Percentiles rank a stretch among this genome's conserved stretches.
Evolutionary conservation across 1,284 basidiomycete species (phyloP).

Genomic region (Cryptococcus sp.): DNA sequence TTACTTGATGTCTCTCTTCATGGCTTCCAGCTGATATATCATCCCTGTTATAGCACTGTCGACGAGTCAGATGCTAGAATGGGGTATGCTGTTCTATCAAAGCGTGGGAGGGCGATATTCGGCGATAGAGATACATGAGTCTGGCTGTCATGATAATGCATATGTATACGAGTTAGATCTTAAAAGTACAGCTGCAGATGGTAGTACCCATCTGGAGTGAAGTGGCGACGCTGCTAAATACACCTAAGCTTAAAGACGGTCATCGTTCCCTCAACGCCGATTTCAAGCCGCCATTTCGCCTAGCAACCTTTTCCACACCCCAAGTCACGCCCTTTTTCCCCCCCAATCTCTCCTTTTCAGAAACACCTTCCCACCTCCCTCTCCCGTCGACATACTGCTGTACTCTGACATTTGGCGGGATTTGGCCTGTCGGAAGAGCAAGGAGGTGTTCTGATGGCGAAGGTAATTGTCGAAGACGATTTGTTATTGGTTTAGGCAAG

Average conservation of each 20-base stretch:
- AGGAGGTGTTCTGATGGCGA: slow-evolving; percentile 18
- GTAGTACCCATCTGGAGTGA: too few relatives aligned
- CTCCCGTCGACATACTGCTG: slow-evolving; percentile 23
- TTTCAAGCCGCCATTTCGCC: slow-evolving; percentile 23
- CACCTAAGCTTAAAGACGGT: neutral
- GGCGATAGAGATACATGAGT: slow-evolving; percentile 27
- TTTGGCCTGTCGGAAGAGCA: neutral
- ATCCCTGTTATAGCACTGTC: slow-evolving; percentile 24
- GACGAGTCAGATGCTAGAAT: slow-evolving; percentile 43
- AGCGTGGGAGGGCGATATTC: slow-evolving; percentile 39
- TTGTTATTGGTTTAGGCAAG: slow-evolving; percentile 4
- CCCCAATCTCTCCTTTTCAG: slow-evolving; percentile 18
- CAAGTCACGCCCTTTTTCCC: slow-evolving; percentile 15
- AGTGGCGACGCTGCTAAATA: neutral
- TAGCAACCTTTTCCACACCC: slow-evolving; percentile 12
- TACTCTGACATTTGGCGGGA: slow-evolving; percentile 23
- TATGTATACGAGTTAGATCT: neutral
- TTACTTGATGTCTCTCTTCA: neutral
- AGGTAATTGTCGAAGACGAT: slow-evolving; percentile 11
- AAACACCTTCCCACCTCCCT: slow-evolving; percentile 15
- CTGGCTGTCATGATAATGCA: neutral
- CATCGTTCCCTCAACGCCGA: slow-evolving; percentile 27
- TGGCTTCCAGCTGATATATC: too few relatives aligned
- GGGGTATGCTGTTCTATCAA: slow-evolving; percentile 37
- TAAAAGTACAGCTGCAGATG: neutral